A percentile compares a stretch with the other conserved stretches of the same genome.
Evolutionary conservation across 495 filamentous ascomycete genomes (phyloP).

Genomic region (Monascus purpureus): DNA sequence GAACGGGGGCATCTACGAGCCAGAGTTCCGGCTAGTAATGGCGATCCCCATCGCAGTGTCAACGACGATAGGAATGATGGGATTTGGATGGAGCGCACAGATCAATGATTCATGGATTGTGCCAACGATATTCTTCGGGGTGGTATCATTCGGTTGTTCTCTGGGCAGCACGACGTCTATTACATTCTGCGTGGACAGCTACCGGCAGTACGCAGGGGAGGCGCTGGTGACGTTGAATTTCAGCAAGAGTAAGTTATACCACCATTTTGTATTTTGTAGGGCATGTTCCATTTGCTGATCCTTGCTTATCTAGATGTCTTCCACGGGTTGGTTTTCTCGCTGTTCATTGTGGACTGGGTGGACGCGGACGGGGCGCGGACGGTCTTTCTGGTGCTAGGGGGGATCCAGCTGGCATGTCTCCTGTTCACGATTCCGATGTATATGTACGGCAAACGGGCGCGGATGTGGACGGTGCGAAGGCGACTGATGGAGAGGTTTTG

Average conservation of each 20-base stretch:
- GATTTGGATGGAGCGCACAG: slow-evolving; percentile 81
- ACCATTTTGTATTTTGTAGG: not conserved
- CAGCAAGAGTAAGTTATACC: slow-evolving; percentile 53
- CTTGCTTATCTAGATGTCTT: too few relatives aligned
- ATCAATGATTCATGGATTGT: slow-evolving; percentile 73
- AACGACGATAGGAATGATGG: slow-evolving; percentile 79
- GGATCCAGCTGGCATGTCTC: slow-evolving; percentile 68
- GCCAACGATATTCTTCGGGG: slow-evolving; percentile 82
- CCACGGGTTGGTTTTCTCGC: slow-evolving; percentile 76
- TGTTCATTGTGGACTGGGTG: slow-evolving; percentile 86
- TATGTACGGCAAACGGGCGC: slow-evolving; percentile 80
- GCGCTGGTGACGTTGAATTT: slow-evolving; percentile 92
- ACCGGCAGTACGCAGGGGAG: slow-evolving; percentile 88
- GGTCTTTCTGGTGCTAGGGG: slow-evolving; percentile 72
- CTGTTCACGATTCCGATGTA: slow-evolving; percentile 83
- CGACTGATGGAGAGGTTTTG: slow-evolving; percentile 82
- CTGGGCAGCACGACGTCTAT: slow-evolving; percentile 89
- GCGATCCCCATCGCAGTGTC: slow-evolving; percentile 63
- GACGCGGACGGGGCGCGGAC: slow-evolving; percentile 57
- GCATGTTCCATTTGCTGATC: too few relatives aligned
- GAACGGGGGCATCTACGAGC: slow-evolving; percentile 93
- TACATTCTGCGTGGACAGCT: slow-evolving; percentile 88
- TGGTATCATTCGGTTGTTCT: slow-evolving; percentile 87
- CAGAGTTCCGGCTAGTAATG: slow-evolving; percentile 92
- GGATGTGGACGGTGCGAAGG: slow-evolving; percentile 93